Base-by-base conservation (phyloP, 495 filamentous ascomycete genomes). In the Aspergillus nanangensis region DNA sequence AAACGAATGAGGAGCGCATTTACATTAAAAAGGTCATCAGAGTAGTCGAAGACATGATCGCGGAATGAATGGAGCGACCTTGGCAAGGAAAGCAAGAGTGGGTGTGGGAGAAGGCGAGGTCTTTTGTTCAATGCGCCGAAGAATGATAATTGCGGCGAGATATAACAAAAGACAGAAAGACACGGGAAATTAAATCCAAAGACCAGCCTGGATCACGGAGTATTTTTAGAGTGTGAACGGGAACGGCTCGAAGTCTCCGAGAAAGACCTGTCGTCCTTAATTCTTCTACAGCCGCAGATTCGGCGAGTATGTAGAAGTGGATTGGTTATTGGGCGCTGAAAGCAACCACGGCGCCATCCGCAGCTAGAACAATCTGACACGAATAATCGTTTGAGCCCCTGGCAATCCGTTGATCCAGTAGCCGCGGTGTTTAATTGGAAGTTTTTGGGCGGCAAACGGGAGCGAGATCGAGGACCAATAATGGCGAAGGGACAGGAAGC, bases 21-120 rank as follows among this genome's bases (percentile, higher is more conserved):
- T 70, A 86, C 84, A 88, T 62, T 65, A 85, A 71, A 53, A 87
- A 87, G 45, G 84, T 86, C 69, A 86, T 81, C 57, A 88, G 76
- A 18, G 83, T 85, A n/a, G 81, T 86, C n/a, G 77, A 82, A 32
- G 77, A 70, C 83, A 86, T 87, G 36, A 29, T 53, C 41, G 32
- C 27, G 39, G 17, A 39, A 20, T 29, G 32, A 31, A 1, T 11
- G 25, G 25, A 29, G 25, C 5, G 7, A 29, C 5, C 25, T 11
- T 11, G 25, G 11, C 11, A 11, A 47, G 27, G 29, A 37, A 39
- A 23, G 29, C 18, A 8, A 38, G 13, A 27, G 21, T 8, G 15
- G 20, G 39, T 24, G 14, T 17, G 19, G 33, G 11, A n/a, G n/a
- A n/a, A n/a, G n/a, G n/a, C n/a, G n/a, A n/a, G n/a, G n/a, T n/a